Conservation (phyloP, 331 rosid species). For the Malus hybrid region DNA sequence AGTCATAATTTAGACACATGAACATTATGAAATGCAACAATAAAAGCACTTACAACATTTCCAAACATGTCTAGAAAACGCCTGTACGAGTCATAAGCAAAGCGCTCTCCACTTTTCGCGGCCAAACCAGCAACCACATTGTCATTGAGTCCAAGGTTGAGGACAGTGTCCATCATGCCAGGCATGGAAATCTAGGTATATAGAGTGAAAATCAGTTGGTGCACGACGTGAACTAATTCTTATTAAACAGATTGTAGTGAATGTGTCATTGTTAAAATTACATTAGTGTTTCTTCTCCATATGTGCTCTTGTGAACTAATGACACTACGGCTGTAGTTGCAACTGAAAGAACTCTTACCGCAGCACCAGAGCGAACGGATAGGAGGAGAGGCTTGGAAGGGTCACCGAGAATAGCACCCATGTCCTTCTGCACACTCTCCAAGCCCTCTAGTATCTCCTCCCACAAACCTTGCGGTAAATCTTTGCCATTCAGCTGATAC, state of each 20-base stretch:
- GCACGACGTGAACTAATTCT: background rate
- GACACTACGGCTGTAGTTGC: background rate
- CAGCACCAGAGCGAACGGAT: constrained; percentile 98
- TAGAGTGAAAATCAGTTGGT: constrained; percentile 10
- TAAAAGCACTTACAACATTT: constrained; percentile 61
- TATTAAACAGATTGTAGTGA: background rate
- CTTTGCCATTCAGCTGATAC: constrained; percentile 62
- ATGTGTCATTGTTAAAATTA: background rate
- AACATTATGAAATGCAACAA: background rate
- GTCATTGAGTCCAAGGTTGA: constrained; percentile 92
- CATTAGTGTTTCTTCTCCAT: background rate
- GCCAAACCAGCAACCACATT: constrained; percentile 87
- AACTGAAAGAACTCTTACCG: constrained; percentile 37
- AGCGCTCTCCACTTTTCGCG: constrained; percentile 88
- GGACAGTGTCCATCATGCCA: constrained; percentile 99
- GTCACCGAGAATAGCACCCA: constrained; percentile 79
- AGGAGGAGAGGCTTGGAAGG: constrained; percentile 83
- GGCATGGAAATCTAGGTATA: constrained; percentile 86
- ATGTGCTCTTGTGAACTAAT: background rate
- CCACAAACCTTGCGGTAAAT: constrained; percentile 63
- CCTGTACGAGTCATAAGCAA: constrained; percentile 86
- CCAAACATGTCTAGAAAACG: constrained; percentile 99
- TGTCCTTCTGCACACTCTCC: constrained; percentile 52
- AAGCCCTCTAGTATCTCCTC: constrained; percentile 76
- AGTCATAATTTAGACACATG: background rate